phyloP scores from a whole-genome alignment of 192 early-diverging fungal genomes.

The Backusella australiensis region DNA sequence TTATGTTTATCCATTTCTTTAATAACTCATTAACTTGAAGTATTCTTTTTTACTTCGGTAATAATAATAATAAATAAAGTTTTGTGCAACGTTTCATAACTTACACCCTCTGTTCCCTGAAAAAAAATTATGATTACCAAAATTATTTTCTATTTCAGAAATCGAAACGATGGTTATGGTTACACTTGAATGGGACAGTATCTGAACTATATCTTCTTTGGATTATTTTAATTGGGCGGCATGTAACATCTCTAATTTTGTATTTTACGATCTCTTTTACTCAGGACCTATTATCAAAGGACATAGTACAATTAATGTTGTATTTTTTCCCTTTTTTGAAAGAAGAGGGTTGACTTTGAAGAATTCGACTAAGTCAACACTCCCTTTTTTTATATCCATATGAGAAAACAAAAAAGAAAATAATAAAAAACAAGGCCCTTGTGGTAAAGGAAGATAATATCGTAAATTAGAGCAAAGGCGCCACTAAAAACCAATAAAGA shows the following conservation, averaged over 20 bases:
- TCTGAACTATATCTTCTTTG: not conserved
- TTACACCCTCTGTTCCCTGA: not conserved
- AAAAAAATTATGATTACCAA: not conserved
- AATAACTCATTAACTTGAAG: conserved; percentile 2
- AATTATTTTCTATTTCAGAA: not conserved
- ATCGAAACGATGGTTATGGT: not conserved
- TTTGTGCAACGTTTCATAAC: not conserved
- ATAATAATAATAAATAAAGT: conserved; percentile 5
- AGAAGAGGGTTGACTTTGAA: too few relatives aligned
- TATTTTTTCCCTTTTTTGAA: too few relatives aligned
- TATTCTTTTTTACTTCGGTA: not conserved
- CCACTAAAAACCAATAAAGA: too few relatives aligned
- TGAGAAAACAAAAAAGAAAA: not conserved
- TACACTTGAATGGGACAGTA: not conserved
- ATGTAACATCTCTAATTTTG: not conserved
- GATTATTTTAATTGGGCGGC: not conserved
- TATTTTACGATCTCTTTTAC: not conserved
- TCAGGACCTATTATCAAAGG: too few relatives aligned
- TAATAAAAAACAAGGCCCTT: not conserved
- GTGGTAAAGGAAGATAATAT: not conserved
- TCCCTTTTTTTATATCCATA: too few relatives aligned
- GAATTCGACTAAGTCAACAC: too few relatives aligned
- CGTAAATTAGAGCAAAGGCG: too few relatives aligned
- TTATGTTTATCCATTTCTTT: not conserved
- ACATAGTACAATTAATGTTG: too few relatives aligned